Evolutionary conservation across 192 early-diverging fungal genomes (phyloP).

Genomic region (Chytriomyces sp.): DNA sequence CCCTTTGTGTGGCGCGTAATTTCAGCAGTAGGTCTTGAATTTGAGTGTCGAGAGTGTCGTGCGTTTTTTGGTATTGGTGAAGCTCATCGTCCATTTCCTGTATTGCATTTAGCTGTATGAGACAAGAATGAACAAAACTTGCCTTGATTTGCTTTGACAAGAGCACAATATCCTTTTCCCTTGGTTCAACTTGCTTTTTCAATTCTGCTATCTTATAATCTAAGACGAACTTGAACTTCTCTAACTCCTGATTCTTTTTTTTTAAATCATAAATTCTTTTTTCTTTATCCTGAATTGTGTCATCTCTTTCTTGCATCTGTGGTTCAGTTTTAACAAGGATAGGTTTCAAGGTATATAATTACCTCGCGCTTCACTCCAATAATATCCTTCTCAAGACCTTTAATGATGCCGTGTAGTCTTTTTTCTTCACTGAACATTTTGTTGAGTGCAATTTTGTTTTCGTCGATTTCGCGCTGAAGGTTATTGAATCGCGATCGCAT

Average conservation of each 20-base stretch:
- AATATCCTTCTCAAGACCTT: conserved; percentile 56
- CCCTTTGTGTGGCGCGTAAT: conserved; percentile 44
- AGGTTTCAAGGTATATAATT: neutral
- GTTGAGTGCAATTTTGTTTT: conserved; percentile 52
- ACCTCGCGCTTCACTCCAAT: conserved; percentile 54
- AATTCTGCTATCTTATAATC: conserved; percentile 64
- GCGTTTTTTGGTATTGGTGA: conserved; percentile 44
- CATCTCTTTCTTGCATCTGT: conserved; percentile 61
- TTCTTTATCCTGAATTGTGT: conserved; percentile 62
- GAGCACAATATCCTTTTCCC: conserved; percentile 54
- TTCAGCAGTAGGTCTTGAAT: conserved; percentile 54
- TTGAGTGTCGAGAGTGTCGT: conserved; percentile 41
- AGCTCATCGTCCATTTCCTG: conserved; percentile 64
- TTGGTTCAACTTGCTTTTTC: conserved; percentile 58
- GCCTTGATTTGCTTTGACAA: conserved; percentile 51
- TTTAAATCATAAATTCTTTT: conserved; percentile 62
- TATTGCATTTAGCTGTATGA: neutral
- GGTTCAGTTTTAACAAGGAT: conserved; percentile 1
- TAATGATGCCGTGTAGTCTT: conserved; percentile 47
- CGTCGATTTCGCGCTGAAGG: conserved; percentile 50
- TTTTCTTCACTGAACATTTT: conserved; percentile 48
- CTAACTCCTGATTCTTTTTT: conserved; percentile 65
- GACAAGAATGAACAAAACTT: neutral
- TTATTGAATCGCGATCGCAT: conserved; percentile 48
- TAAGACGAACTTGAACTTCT: conserved; percentile 66